phyloP scores from a whole-genome alignment of 352 stramenopile species.

The Pythium insidiosum region DNA sequence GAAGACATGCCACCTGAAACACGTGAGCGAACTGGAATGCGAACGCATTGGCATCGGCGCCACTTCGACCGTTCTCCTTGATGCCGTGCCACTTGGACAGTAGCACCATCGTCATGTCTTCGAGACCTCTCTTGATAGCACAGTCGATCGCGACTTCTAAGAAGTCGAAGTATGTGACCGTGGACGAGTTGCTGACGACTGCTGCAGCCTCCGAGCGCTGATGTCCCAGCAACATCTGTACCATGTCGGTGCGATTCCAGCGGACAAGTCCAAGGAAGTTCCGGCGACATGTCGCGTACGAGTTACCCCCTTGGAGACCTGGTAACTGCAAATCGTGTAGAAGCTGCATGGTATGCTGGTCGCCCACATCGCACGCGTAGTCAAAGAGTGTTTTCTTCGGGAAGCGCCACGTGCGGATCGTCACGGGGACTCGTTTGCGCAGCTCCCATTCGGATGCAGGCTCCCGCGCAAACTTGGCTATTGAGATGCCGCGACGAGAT shows the following conservation, averaged over 20 bases:
- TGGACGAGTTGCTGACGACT: too few relatives aligned
- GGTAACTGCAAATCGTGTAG: too few relatives aligned
- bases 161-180: slow-evolving; percentile 46
- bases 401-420: slow-evolving; percentile 17
- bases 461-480: not conserved
- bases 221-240: slow-evolving; percentile 24
- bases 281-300: slow-evolving; percentile 34
- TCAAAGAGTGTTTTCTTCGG: slow-evolving; percentile 14
- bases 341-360: slow-evolving; percentile 10
- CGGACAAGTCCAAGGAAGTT: slow-evolving; percentile 54
- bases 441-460: not conserved
- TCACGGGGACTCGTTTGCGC: slow-evolving; percentile 4
- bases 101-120: slow-evolving; percentile 51
- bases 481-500: not conserved
- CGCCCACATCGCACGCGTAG: slow-evolving; percentile 16
- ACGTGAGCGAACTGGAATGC: slow-evolving; percentile 59
- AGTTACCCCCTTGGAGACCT: slow-evolving; percentile 3
- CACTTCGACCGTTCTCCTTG: slow-evolving; percentile 25
- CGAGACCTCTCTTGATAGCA: slow-evolving; percentile 43
- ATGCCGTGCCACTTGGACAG: slow-evolving; percentile 38
- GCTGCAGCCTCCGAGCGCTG: not conserved
- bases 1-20: slow-evolving; percentile 62
- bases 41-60: slow-evolving; percentile 30
- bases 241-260: slow-evolving; percentile 46
- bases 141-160: slow-evolving; percentile 48